These are phyloP conservation scores for Quercus alba DNA, from an alignment of 306 rosid genomes.

Conservation along the genomic window DNA sequence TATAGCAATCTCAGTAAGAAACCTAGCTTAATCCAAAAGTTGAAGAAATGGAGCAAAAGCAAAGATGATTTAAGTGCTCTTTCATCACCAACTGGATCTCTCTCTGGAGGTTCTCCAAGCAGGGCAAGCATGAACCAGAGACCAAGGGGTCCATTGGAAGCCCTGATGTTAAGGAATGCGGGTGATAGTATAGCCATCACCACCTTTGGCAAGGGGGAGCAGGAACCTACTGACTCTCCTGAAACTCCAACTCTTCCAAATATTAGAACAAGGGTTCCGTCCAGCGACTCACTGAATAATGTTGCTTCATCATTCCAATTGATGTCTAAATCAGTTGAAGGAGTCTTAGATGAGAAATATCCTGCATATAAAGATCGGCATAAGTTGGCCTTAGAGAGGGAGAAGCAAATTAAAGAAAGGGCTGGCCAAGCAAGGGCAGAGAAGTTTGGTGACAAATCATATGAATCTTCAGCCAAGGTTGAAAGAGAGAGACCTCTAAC, in stretches of 20 bases:
- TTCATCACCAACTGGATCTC: constrained; percentile 65
- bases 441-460: constrained; percentile 60
- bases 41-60: constrained; percentile 84
- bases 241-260: constrained; percentile 51
- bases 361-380: constrained; percentile 93
- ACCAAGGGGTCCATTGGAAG: constrained; percentile 76
- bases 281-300: constrained; percentile 56
- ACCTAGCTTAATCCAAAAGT: constrained; percentile 74
- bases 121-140: constrained; percentile 59
- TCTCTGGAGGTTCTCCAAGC: constrained; percentile 70
- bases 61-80: constrained; percentile 67
- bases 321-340: constrained; percentile 94
- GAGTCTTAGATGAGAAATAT: constrained; percentile 74
- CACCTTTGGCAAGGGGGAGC: constrained; percentile 65
- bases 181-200: constrained; percentile 82
- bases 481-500: constrained; percentile 44
- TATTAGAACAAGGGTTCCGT: constrained; percentile 47
- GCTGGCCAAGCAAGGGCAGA: constrained; percentile 83
- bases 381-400: constrained; percentile 87
- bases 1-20: constrained; percentile 68
- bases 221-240: constrained; percentile 58
- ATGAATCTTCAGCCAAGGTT: constrained; percentile 31
- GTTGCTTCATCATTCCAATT: constrained; percentile 83
- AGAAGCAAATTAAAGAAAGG: constrained; percentile 71
- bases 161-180: constrained; percentile 79